phyloP scores from a whole-genome alignment of 495 filamentous ascomycete genomes.

The Xylaria nigripes region DNA sequence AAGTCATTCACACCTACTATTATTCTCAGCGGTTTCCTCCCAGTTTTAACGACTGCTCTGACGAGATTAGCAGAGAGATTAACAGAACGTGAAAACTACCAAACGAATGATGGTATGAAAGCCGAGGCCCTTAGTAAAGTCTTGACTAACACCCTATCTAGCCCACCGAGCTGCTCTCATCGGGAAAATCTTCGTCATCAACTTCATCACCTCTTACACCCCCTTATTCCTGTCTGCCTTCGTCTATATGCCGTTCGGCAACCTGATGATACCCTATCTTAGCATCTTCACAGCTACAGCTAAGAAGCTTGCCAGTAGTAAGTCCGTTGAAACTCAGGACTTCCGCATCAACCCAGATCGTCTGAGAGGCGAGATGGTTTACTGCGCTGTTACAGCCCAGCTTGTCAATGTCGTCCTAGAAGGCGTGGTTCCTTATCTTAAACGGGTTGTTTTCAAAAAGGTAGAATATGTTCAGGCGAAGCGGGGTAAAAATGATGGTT shows the following conservation, averaged over 20 bases:
- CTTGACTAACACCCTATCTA: conserved; percentile 14
- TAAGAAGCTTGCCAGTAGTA: conserved; percentile 64
- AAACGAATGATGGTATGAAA: conserved; percentile 57
- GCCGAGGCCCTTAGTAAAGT: not conserved
- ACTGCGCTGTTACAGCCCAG: conserved; percentile 94
- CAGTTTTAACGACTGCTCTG: conserved; percentile 67
- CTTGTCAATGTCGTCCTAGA: conserved; percentile 83
- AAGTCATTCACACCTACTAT: conserved; percentile 85
- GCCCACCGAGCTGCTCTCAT: conserved; percentile 72
- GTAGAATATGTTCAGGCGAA: conserved; percentile 63
- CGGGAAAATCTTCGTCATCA: conserved; percentile 87
- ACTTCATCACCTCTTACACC: conserved; percentile 95
- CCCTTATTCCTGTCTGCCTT: conserved; percentile 90
- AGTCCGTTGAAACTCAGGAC: conserved; percentile 53
- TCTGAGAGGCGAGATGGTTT: conserved; percentile 87
- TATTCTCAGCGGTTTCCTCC: conserved; percentile 71
- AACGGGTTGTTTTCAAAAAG: conserved; percentile 63
- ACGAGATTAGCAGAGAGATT: conserved; percentile 69
- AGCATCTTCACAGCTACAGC: conserved; percentile 77
- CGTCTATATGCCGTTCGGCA: conserved; percentile 92
- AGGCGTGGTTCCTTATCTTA: conserved; percentile 74
- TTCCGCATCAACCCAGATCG: conserved; percentile 82
- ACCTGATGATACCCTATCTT: conserved; percentile 77
- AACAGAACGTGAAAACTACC: conserved; percentile 87
- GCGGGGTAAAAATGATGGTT: conserved; percentile 34